These are phyloP conservation scores for Morella rubra DNA, from an alignment of 306 rosid species.

Conservation along the genomic window DNA sequence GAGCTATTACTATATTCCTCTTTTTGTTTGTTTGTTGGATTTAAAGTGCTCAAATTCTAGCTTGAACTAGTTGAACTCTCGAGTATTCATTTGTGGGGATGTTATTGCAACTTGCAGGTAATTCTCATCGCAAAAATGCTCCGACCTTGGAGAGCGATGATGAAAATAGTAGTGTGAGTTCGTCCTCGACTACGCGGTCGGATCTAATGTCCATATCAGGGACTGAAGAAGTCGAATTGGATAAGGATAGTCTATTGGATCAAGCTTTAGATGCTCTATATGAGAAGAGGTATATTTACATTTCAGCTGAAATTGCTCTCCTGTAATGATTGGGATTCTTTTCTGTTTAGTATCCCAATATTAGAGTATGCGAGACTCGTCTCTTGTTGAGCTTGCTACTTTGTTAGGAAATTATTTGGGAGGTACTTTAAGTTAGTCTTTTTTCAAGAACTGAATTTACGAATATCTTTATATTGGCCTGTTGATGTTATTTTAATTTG, in stretches of 20 bases:
- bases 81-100: slow-evolving; percentile 5
- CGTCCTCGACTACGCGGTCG: slow-evolving; percentile 71
- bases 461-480: background rate
- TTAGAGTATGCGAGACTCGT: background rate
- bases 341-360: background rate
- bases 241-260: slow-evolving; percentile 71
- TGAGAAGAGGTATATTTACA: slow-evolving; percentile 67
- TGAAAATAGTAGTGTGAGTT: slow-evolving; percentile 76
- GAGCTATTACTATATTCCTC: background rate
- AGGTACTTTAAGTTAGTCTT: background rate
- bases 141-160: slow-evolving; percentile 71
- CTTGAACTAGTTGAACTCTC: background rate
- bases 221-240: slow-evolving; percentile 57
- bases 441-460: background rate
- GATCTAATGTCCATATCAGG: slow-evolving; percentile 54
- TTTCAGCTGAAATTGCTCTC: background rate
- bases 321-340: background rate
- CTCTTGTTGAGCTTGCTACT: background rate
- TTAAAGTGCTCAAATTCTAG: background rate
- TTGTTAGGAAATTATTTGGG: background rate
- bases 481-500: background rate
- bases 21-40: background rate
- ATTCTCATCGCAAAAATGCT: slow-evolving; percentile 72
- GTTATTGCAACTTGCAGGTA: slow-evolving; percentile 43
- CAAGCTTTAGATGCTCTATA: slow-evolving; percentile 82